Percentiles rank a stretch among this genome's conserved stretches.
Conservation (phyloP, 2,329 filamentous ascomycete species). For the Colletotrichum sp. region DNA sequence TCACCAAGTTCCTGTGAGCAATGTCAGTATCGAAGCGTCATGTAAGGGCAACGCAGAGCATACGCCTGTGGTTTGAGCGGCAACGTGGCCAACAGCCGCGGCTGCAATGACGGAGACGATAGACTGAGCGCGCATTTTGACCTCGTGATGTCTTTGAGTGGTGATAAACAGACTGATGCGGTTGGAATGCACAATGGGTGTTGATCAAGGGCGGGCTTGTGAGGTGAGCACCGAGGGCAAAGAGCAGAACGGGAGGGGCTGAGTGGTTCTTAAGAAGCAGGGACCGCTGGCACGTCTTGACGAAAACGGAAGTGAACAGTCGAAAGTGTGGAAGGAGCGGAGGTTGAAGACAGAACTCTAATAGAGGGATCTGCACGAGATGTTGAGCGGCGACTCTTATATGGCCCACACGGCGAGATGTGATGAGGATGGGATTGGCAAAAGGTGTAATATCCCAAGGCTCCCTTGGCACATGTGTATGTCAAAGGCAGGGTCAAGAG, state of each 20-base stretch:
- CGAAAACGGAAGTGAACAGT: background rate
- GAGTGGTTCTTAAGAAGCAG: slow-evolving; percentile 11
- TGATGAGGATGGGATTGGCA: background rate
- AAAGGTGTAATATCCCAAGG: background rate
- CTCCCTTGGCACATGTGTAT: slow-evolving; percentile 7
- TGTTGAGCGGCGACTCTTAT: background rate
- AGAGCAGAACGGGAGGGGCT: background rate
- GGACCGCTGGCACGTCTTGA: background rate
- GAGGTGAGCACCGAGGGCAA: background rate
- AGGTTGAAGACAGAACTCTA: background rate
- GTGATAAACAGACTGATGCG: background rate
- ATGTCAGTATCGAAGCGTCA: background rate
- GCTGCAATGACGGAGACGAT: slow-evolving; percentile 31
- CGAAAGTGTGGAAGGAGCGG: background rate
- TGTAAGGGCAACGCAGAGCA: background rate
- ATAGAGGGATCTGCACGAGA: background rate
- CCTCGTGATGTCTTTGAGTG: background rate
- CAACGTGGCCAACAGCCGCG: slow-evolving; percentile 31
- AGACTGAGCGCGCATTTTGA: slow-evolving; percentile 25
- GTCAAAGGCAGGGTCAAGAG: background rate
- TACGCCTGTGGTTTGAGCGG: slow-evolving; percentile 29
- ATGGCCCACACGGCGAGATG: slow-evolving; percentile 5
- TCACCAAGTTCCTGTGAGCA: slow-evolving; percentile 44
- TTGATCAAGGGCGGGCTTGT: background rate
- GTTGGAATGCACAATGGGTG: background rate